phyloP scores from a whole-genome alignment of 306 rosid species.

The Quercus rubra region DNA sequence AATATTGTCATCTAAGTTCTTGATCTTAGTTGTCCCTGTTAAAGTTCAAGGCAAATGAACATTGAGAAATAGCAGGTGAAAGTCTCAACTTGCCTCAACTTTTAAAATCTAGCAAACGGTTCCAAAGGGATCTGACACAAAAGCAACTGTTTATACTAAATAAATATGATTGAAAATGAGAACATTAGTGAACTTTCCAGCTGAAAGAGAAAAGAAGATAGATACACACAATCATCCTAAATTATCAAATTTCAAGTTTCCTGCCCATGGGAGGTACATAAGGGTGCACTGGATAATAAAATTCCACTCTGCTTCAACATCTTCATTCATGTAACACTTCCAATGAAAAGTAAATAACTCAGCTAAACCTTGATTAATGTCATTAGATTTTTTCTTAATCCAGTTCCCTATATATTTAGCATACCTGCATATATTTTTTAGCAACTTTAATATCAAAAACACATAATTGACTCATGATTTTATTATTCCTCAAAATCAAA shows the following conservation, averaged over 20 bases:
- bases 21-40: slow-evolving; percentile 59
- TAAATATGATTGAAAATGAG: neutral
- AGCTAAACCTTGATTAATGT: neutral
- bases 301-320: neutral
- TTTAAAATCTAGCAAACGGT: neutral
- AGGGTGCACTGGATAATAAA: neutral
- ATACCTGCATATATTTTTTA: neutral
- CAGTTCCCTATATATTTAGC: neutral
- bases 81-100: neutral
- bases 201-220: neutral
- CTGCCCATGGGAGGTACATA: neutral
- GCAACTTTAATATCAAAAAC: neutral
- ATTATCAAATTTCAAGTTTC: neutral
- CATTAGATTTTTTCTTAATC: neutral
- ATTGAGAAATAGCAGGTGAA: neutral
- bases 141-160: neutral
- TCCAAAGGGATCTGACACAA: neutral
- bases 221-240: neutral
- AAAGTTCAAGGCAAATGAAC: neutral
- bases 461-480: neutral
- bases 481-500: neutral
- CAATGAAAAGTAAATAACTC: neutral
- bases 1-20: slow-evolving; percentile 57
- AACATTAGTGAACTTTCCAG: neutral
- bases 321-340: neutral